These are phyloP conservation scores for Graphium sp. DNA, from an alignment of 2,329 filamentous ascomycete species.

Conservation along the genomic window DNA sequence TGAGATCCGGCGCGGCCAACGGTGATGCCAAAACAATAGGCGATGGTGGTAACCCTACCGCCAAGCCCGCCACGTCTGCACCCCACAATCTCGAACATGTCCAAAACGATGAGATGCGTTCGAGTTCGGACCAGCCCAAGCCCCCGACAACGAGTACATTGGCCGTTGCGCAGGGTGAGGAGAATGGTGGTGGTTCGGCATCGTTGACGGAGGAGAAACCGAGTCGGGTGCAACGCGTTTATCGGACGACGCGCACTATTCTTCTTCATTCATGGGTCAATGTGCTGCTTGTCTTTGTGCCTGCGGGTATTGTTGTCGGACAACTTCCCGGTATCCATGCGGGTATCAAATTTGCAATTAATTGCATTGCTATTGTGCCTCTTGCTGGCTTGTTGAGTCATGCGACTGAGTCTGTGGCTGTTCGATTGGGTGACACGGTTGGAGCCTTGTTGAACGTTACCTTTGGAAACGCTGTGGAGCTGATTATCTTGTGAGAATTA, in stretches of 20 bases:
- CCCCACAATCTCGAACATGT: too few species aligned
- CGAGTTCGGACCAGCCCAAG: too few species aligned
- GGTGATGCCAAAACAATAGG: too few species aligned
- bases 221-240: neutral
- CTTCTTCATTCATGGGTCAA: constrained; percentile 67
- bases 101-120: too few species aligned
- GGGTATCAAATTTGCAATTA: constrained; percentile 54
- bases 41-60: too few species aligned
- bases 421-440: constrained; percentile 54
- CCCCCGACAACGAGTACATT: too few species aligned
- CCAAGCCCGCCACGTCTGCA: too few species aligned
- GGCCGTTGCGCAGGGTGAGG: too few species aligned
- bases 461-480: constrained; percentile 63
- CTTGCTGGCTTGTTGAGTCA: constrained; percentile 55
- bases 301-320: constrained; percentile 54
- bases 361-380: constrained; percentile 60
- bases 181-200: too few species aligned
- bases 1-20: too few species aligned
- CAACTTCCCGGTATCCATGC: constrained; percentile 33
- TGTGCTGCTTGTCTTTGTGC: constrained; percentile 60
- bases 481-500: constrained; percentile 52
- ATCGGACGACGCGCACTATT: constrained; percentile 29
- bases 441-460: constrained; percentile 62
- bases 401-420: constrained; percentile 61
- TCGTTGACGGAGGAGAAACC: neutral